Conservation (phyloP, 768 basidiomycete genomes). For the Hericium coralloides region DNA sequence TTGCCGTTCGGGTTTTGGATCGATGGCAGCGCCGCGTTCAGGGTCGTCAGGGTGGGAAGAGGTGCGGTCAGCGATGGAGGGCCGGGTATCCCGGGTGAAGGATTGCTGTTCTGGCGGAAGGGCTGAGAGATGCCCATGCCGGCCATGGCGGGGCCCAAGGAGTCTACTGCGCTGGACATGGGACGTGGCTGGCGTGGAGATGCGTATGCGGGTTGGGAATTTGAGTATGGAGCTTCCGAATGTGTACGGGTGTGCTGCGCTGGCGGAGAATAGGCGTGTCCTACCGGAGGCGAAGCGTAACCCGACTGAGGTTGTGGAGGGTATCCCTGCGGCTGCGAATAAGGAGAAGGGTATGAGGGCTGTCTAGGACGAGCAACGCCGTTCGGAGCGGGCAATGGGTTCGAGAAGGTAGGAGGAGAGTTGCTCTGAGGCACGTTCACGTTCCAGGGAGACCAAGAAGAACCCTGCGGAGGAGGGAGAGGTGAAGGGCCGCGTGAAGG, state of each 20-base stretch:
- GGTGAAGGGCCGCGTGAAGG: conserved; percentile 4
- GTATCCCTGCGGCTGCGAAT: not conserved
- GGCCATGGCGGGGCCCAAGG: conserved; percentile 8
- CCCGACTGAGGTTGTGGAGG: not conserved
- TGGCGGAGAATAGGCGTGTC: not conserved
- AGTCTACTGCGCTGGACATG: not conserved
- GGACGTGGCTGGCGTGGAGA: not conserved
- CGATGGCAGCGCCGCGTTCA: conserved; percentile 40
- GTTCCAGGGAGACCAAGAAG: conserved; percentile 21
- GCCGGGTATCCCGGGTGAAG: conserved; percentile 13
- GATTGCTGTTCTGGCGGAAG: conserved; percentile 14
- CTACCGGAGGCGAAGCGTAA: not conserved
- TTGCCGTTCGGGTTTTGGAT: conserved; percentile 49
- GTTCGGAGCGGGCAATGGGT: conserved; percentile 17
- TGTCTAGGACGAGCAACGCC: conserved; percentile 12
- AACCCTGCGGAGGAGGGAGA: conserved; percentile 16
- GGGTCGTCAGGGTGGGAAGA: conserved; percentile 54
- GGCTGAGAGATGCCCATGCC: conserved; percentile 14
- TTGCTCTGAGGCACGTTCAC: conserved; percentile 16
- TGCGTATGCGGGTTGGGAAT: not conserved
- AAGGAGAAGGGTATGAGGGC: not conserved
- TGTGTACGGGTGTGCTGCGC: not conserved
- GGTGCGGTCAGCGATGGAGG: conserved; percentile 54
- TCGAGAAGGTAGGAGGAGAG: conserved; percentile 17
- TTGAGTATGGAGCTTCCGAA: not conserved